phyloP scores from a whole-genome alignment of 2,329 filamentous ascomycete genomes.

The Escovopsis sp. region DNA sequence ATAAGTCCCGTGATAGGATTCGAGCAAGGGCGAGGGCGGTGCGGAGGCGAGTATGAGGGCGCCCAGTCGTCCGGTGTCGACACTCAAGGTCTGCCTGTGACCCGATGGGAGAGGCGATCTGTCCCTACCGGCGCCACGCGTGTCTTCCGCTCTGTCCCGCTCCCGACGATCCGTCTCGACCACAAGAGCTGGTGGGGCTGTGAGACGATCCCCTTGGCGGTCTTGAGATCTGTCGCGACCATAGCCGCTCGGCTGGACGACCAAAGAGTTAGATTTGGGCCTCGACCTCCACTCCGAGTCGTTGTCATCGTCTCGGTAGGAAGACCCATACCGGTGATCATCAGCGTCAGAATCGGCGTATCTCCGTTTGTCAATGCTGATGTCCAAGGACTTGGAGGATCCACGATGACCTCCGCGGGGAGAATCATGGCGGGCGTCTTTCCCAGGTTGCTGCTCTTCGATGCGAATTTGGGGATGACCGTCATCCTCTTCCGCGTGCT shows the following conservation, averaged over 20 bases:
- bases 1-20: conserved; percentile 87
- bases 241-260: conserved; percentile 23
- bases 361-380: conserved; percentile 1
- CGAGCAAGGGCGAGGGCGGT: conserved; percentile 70
- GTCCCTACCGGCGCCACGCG: conserved; percentile 22
- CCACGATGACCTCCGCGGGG: conserved; percentile 1
- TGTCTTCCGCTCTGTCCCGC: conserved; percentile 14
- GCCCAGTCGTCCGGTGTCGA: conserved; percentile 28
- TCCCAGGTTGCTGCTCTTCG: conserved; percentile 9
- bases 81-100: conserved; percentile 37
- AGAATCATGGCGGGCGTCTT: conserved; percentile 8
- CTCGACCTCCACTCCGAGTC: conserved; percentile 1
- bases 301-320: conserved; percentile 20
- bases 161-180: conserved; percentile 9
- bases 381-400: conserved; percentile 3
- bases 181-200: conserved; percentile 9
- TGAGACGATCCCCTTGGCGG: conserved; percentile 16
- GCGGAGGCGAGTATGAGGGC: conserved; percentile 36
- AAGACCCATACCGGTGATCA: background rate
- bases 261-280: conserved; percentile 25
- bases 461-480: conserved; percentile 6
- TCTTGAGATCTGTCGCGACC: conserved; percentile 21
- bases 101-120: conserved; percentile 31
- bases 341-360: conserved; percentile 5
- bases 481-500: conserved; percentile 2